Evolutionary conservation across 768 basidiomycete genomes (phyloP), one percentile per base, ranked within the genome.

Genomic region (Ramaria rubella): DNA sequence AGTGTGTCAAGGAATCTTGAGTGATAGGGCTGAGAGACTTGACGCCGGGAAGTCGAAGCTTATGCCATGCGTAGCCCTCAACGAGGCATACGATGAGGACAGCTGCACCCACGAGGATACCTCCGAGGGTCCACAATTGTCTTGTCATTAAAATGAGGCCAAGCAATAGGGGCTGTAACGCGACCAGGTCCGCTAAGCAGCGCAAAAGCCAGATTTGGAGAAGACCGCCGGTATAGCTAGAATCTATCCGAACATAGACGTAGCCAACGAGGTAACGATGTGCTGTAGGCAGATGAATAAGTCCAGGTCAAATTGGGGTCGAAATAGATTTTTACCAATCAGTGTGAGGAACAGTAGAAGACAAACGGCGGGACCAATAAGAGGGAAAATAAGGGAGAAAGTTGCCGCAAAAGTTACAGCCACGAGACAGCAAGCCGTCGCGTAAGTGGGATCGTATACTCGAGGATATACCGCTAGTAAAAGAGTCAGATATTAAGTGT

Each of bases 211-310:
- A 90, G 27, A 91, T 77, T 60, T 86, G 83, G 21, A 89, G 68
- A 26, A 85, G 69, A 6, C 87, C 87, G 14, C 88, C 87, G 1
- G 87, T 88, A 64, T 86, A 84, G 14, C 63, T 59, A 6, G 85
- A 86, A 58, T 81, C 79, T 24, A 82, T 84, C 38, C 85, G 77
- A 1, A 79, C 86, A 63, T 85, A 87, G 19, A 90, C 87, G 67
- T 90, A 88, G 33, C 87, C 85, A 58, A 88, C 73, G 52, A 90
- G 78, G 70, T 81, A 90, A 34, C 87, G 85, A 69, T 88, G 86
- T n/a, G 88, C 89, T 87, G 60, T 17, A 42, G 23, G 51, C 50
- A 21, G 43, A 30, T 29, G 17, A 36, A 58, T 19, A 24, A 23
- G 24, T 4, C 29, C n/a, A 9, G 15, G 7, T 23, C 17, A 8